Conservation (phyloP, 1,139 yeast genomes). For the Yamadazyma mexicana region DNA sequence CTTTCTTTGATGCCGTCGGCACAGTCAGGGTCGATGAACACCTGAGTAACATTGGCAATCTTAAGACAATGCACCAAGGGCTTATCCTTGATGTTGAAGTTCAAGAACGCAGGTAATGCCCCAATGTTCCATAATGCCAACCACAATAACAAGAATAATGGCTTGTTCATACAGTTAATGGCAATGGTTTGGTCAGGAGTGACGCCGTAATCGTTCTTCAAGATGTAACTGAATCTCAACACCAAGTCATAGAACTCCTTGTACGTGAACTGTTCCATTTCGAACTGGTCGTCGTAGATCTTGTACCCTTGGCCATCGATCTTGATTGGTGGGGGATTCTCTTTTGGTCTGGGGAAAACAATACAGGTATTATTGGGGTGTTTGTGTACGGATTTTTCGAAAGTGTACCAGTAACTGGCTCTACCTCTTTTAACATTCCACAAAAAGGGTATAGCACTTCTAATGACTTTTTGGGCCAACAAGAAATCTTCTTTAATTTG, state of each 20-base stretch:
- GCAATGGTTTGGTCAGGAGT: constrained; percentile 72
- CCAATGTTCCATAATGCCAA: constrained; percentile 89
- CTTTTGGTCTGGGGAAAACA: constrained; percentile 59
- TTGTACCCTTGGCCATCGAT: constrained; percentile 34
- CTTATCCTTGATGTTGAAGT: constrained; percentile 72
- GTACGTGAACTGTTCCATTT: constrained; percentile 66
- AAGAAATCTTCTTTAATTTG: constrained; percentile 55
- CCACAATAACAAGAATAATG: constrained; percentile 79
- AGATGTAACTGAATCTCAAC: constrained; percentile 62
- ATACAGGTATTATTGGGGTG: constrained; percentile 59
- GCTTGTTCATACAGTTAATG: constrained; percentile 78
- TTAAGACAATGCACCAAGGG: constrained; percentile 81
- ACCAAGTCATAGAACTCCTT: constrained; percentile 64
- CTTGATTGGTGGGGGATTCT: constrained; percentile 29
- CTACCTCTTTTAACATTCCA: constrained; percentile 43
- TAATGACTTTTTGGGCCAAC: constrained; percentile 44
- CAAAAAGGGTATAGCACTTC: constrained; percentile 43
- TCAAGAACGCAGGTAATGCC: constrained; percentile 83
- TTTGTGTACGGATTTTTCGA: constrained; percentile 51
- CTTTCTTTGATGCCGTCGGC: constrained; percentile 55
- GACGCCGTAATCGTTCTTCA: constrained; percentile 65
- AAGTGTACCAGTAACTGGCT: constrained; percentile 67
- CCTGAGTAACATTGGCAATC: constrained; percentile 61
- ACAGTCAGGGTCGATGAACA: constrained; percentile 77
- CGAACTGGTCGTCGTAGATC: constrained; percentile 54